A percentile compares a stretch with the other conserved stretches of the same genome.
Evolutionary conservation across 1,284 basidiomycete species (phyloP).

Genomic region (Pisolithus thermaeus): DNA sequence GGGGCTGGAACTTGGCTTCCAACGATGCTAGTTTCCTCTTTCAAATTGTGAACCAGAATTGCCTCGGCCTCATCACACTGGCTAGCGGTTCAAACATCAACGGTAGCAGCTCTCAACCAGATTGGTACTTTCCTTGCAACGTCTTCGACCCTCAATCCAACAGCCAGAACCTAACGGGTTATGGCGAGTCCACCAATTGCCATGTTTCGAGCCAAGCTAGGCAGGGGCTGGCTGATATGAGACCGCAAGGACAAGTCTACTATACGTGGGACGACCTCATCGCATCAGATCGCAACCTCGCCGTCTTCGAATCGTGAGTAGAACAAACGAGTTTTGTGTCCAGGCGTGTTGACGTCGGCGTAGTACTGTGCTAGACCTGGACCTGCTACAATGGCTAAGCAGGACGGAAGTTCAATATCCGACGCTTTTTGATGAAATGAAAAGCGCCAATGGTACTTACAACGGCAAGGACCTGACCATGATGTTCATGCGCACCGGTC

Average conservation of each 20-base stretch:
- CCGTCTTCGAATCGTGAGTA: slow-evolving; percentile 85
- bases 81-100: slow-evolving; percentile 65
- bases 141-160: slow-evolving; percentile 68
- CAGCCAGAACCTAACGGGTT: slow-evolving; percentile 62
- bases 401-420: slow-evolving; percentile 77
- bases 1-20: slow-evolving; percentile 72
- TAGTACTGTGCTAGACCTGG: slow-evolving; percentile 85
- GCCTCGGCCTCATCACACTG: slow-evolving; percentile 71
- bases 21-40: slow-evolving; percentile 94
- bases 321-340: slow-evolving; percentile 2
- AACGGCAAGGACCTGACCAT: slow-evolving; percentile 85
- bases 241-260: slow-evolving; percentile 79
- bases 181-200: slow-evolving; percentile 63
- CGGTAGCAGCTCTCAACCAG: slow-evolving; percentile 46
- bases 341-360: slow-evolving; percentile 6
- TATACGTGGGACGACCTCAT: slow-evolving; percentile 87
- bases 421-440: slow-evolving; percentile 74
- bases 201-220: slow-evolving; percentile 62
- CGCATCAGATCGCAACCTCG: slow-evolving; percentile 70
- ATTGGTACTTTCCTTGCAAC: slow-evolving; percentile 98
- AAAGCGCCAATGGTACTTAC: slow-evolving; percentile 64
- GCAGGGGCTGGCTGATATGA: slow-evolving; percentile 41
- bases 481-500: slow-evolving; percentile 63
- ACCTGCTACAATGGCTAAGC: slow-evolving; percentile 81
- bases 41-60: slow-evolving; percentile 85